phyloP scores from a whole-genome alignment of 2,329 filamentous ascomycete genomes.

The Chaetomium globosum region DNA sequence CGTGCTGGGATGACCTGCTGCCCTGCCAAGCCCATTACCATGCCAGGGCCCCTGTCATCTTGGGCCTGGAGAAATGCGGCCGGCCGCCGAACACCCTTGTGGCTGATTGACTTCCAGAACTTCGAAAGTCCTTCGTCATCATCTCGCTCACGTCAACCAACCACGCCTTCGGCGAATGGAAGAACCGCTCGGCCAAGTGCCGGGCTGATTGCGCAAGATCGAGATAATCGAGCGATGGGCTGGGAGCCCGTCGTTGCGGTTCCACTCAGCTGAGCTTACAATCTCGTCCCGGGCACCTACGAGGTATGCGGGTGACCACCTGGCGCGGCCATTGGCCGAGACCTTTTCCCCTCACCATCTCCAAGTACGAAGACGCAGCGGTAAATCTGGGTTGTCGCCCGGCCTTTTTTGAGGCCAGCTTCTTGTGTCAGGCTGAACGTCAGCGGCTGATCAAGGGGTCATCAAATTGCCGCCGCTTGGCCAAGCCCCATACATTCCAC shows the following conservation, averaged over 20 bases:
- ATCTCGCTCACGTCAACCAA: constrained; percentile 15
- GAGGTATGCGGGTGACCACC: not conserved
- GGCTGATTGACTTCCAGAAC: constrained; percentile 25
- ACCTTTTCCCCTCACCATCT: constrained; percentile 10
- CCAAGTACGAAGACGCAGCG: constrained; percentile 17
- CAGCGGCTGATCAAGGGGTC: constrained; percentile 25
- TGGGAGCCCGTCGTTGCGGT: constrained; percentile 3
- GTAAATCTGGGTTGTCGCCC: constrained; percentile 23
- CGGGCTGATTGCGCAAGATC: not conserved
- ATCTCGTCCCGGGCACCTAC: not conserved
- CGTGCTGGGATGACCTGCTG: constrained; percentile 14
- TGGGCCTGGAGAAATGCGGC: not conserved
- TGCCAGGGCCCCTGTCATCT: constrained; percentile 7
- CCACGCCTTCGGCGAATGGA: constrained; percentile 4
- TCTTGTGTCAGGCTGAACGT: constrained; percentile 26
- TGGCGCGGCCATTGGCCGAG: constrained; percentile 24
- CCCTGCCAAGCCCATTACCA: constrained; percentile 19
- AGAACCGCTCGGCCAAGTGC: not conserved
- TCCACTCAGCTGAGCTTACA: not conserved
- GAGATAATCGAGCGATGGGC: constrained; percentile 10
- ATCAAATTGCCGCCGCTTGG: constrained; percentile 14
- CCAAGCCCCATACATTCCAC: not conserved
- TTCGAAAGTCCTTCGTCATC: constrained; percentile 11
- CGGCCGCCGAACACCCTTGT: constrained; percentile 12
- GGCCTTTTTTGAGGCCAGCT: constrained; percentile 17